phyloP scores from a whole-genome alignment of 2,329 filamentous ascomycete genomes.

The Mycosphaerella sp. region DNA sequence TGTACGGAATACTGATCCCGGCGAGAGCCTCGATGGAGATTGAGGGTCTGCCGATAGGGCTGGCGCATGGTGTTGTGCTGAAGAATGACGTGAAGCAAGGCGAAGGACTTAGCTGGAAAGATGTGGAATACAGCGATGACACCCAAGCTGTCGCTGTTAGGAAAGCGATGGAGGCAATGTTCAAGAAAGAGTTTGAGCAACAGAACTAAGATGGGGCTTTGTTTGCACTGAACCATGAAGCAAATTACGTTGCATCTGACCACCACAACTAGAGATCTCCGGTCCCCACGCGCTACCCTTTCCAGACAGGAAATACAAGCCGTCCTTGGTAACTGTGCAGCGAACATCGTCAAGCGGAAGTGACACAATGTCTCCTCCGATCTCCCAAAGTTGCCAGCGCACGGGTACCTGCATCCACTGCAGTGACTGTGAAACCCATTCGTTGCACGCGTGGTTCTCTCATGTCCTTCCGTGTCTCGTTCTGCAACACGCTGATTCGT shows the following conservation, averaged over 20 bases:
- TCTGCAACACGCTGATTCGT: constrained; percentile 11
- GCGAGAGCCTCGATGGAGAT: constrained; percentile 39
- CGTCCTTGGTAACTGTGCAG: neutral
- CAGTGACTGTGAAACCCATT: neutral
- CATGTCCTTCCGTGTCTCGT: constrained; percentile 1
- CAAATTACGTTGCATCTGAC: too few species aligned
- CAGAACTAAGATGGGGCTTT: too few species aligned
- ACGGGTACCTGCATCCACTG: neutral
- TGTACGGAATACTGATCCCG: constrained; percentile 42
- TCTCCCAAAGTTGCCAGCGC: neutral
- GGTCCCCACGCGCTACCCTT: too few species aligned
- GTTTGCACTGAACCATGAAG: too few species aligned
- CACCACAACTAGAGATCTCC: too few species aligned
- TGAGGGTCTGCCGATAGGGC: constrained; percentile 40
- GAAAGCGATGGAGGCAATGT: constrained; percentile 42
- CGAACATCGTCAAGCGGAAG: constrained; percentile 2
- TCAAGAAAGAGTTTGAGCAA: constrained; percentile 24
- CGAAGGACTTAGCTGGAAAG: constrained; percentile 40
- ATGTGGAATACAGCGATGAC: constrained; percentile 41
- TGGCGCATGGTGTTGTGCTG: constrained; percentile 41
- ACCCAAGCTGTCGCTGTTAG: constrained; percentile 38
- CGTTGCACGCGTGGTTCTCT: neutral
- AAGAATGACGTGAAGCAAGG: constrained; percentile 41
- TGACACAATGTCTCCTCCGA: neutral
- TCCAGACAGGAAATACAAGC: neutral